Evolutionary conservation across 148 eudicot species (phyloP).

Genomic region (Persicaria tinctoria): DNA sequence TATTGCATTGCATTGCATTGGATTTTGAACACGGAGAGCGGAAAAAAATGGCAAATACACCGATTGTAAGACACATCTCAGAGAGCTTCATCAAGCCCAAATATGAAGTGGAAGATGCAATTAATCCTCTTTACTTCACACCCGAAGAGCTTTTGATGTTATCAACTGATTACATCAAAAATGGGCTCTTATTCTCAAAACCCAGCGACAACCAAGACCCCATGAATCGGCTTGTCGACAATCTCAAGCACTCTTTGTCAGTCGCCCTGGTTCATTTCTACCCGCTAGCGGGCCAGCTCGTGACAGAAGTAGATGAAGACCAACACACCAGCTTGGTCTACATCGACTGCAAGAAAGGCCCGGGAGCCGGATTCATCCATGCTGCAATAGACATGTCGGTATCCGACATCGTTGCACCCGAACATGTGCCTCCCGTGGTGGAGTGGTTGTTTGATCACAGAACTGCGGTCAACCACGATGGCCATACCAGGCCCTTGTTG

Average conservation of each 20-base stretch:
- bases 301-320: neutral
- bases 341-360: constrained; percentile 13
- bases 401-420: constrained; percentile 8
- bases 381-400: neutral
- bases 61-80: constrained; percentile 10
- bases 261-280: constrained; percentile 12
- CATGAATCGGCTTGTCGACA: neutral
- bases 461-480: neutral
- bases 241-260: constrained; percentile 12
- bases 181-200: constrained; percentile 14
- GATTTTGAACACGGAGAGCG: neutral
- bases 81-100: constrained; percentile 13
- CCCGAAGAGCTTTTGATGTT: constrained; percentile 11
- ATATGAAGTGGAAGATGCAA: constrained; percentile 7
- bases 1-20: too few relatives aligned
- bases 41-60: constrained; percentile 4
- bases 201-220: neutral
- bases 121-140: constrained; percentile 7
- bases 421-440: constrained; percentile 10
- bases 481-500: constrained; percentile 8
- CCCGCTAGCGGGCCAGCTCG: constrained; percentile 14
- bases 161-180: constrained; percentile 17
- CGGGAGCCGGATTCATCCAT: constrained; percentile 18
- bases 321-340: constrained; percentile 8
- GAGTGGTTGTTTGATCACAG: constrained; percentile 15